These are phyloP conservation scores for Zygosaccharomyces siamensis DNA, from an alignment of 805 yeast species.

Conservation along the genomic window DNA sequence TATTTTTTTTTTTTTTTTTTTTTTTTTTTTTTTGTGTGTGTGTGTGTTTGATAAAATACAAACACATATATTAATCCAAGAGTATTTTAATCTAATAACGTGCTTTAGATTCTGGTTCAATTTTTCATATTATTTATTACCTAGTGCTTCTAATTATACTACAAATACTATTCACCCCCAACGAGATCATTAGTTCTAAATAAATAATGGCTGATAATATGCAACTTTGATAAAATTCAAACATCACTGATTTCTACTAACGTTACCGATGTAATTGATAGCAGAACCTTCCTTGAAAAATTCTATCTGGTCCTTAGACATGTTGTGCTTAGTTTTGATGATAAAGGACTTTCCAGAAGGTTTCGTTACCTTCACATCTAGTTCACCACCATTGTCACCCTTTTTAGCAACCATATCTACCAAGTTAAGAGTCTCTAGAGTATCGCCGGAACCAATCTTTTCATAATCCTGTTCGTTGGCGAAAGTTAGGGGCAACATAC, in stretches of 20 bases:
- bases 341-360: conserved; percentile 63
- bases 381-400: conserved; percentile 83
- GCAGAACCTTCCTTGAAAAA: conserved; percentile 98
- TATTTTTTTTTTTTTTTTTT: too few species aligned
- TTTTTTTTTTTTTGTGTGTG: too few species aligned
- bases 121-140: background rate
- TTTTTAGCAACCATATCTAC: conserved; percentile 69
- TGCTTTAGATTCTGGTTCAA: background rate
- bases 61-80: background rate
- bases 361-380: conserved; percentile 70
- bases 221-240: background rate
- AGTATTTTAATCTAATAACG: background rate
- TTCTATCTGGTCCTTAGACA: conserved; percentile 93
- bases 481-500: conserved; percentile 91
- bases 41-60: too few species aligned
- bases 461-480: conserved; percentile 90
- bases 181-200: background rate
- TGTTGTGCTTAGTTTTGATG: conserved; percentile 83
- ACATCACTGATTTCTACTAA: conserved; percentile 33
- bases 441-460: conserved; percentile 68
- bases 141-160: background rate
- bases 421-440: conserved; percentile 67
- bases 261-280: conserved; percentile 79
- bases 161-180: background rate
- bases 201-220: conserved; percentile 1